Evolutionary conservation across 805 yeast species (phyloP), one percentile per base, ranked within the genome.

Genomic region (Metschnikowia arizonensis): DNA sequence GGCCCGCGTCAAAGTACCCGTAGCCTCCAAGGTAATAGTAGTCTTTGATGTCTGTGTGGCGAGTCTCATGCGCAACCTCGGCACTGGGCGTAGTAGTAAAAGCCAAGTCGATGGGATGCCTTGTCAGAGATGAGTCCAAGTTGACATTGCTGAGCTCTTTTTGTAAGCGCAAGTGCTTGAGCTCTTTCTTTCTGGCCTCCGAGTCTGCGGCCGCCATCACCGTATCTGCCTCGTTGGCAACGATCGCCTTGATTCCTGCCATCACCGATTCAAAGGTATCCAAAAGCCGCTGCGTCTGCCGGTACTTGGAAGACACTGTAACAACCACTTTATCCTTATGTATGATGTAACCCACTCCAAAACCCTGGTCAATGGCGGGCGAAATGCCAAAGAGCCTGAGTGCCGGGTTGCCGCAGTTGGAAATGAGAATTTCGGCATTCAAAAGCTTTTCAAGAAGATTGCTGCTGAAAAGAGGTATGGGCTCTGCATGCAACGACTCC

Each of bases 331-430:
- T 81, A 58, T 88, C 86, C 34, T 73, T 79, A 62, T 90, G 88
- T 54, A 89, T 84, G 54, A 89, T 87, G 62, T 89, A 89, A 4
- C 96, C 96, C 30, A 89, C 77, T n/a, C 97, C 97, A 63, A 84
- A 88, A 2, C 97, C 97, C 58, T 87, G 90, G 39, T 88, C 84
- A 11, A 85, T 74, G 1, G 88, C 90, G 2, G 97, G 97, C 3
- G 96, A 95, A 59, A 89, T 89, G 0, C 97, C 97, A 69, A 89
- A 89, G 40, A 84, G 72, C 50, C 85, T 82, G 46, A 89, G 72
- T 1, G 96, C 85, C 5, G 96, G 95, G 61, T 89, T 89, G 31
- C 97, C 97, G 68, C 97, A 89, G 64, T 89, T 89, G n/a, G 50
- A 43, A 25, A 61, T 61, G 42, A 71, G 59, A 23, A 71, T 50